These are phyloP conservation scores for Umbelopsis sp. DNA, from an alignment of 371 early-diverging fungal genomes.

Conservation along the genomic window DNA sequence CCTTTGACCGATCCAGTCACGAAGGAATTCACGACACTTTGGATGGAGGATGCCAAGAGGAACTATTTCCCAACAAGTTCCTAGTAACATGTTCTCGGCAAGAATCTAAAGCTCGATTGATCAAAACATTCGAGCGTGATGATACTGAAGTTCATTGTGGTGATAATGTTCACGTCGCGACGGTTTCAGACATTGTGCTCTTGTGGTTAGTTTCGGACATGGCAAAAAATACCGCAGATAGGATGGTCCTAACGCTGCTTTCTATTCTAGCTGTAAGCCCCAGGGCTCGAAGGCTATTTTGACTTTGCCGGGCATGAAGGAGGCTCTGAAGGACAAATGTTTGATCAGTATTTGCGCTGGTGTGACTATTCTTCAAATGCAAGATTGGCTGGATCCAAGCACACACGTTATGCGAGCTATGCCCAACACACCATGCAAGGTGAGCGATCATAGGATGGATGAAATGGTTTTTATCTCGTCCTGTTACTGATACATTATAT, in stretches of 20 bases:
- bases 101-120: conserved; percentile 24
- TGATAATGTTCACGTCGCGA: conserved; percentile 39
- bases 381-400: conserved; percentile 45
- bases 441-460: conserved; percentile 8
- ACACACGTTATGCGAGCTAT: conserved; percentile 53
- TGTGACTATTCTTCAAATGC: conserved; percentile 47
- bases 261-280: conserved; percentile 32
- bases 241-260: too few species aligned
- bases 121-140: conserved; percentile 26
- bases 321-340: conserved; percentile 40
- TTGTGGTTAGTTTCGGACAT: conserved; percentile 37
- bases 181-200: conserved; percentile 39
- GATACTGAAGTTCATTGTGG: conserved; percentile 32
- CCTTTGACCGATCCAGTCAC: not conserved
- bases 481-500: not conserved
- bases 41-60: conserved; percentile 10
- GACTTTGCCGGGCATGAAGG: conserved; percentile 37
- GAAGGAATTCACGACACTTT: conserved; percentile 13
- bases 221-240: too few species aligned
- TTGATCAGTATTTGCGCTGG: conserved; percentile 55
- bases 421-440: conserved; percentile 62
- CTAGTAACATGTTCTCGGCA: conserved; percentile 15
- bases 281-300: conserved; percentile 48
- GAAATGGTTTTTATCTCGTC: not conserved
- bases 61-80: conserved; percentile 2